Percentiles rank a stretch among this genome's conserved stretches.
These are phyloP conservation scores for Fusarium buxicola DNA, from an alignment of 2,329 filamentous ascomycete genomes.

Conservation along the genomic window DNA sequence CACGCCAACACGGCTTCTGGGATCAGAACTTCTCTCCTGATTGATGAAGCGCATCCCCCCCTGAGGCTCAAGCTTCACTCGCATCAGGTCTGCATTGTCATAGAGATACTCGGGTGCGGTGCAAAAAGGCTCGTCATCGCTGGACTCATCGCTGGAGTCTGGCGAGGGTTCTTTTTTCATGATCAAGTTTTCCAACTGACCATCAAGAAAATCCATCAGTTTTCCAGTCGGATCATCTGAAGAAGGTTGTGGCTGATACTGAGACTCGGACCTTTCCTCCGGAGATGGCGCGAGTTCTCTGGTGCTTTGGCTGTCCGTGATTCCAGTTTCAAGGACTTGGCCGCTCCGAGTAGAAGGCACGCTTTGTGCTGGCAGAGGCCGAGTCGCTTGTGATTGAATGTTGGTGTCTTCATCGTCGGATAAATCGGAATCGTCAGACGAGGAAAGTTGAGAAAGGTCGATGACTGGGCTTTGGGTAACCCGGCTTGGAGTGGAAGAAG, in stretches of 20 bases:
- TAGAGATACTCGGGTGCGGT: conserved; percentile 10
- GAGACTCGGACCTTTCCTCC: neutral
- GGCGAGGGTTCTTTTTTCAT: neutral
- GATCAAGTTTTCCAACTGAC: neutral
- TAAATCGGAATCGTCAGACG: conserved; percentile 25
- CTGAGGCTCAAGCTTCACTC: conserved; percentile 19
- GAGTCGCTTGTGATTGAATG: neutral
- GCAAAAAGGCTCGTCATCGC: conserved; percentile 6
- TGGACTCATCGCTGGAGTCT: neutral
- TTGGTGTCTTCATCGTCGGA: conserved; percentile 14
- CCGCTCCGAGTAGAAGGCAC: neutral
- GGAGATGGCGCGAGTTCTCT: neutral
- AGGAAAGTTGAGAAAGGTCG: conserved; percentile 21
- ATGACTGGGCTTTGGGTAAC: conserved; percentile 4
- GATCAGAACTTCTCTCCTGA: neutral
- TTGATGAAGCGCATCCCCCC: conserved; percentile 3
- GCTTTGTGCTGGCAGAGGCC: neutral
- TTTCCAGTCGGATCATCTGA: neutral
- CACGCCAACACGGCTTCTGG: neutral
- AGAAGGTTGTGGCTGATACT: neutral
- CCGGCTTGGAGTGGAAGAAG: neutral
- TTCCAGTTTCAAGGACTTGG: neutral
- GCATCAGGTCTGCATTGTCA: neutral
- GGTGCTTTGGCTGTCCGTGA: neutral
- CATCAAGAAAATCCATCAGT: conserved; percentile 2